Conservation (phyloP, 1,139 yeast genomes). For the Hansenula anomala region DNA sequence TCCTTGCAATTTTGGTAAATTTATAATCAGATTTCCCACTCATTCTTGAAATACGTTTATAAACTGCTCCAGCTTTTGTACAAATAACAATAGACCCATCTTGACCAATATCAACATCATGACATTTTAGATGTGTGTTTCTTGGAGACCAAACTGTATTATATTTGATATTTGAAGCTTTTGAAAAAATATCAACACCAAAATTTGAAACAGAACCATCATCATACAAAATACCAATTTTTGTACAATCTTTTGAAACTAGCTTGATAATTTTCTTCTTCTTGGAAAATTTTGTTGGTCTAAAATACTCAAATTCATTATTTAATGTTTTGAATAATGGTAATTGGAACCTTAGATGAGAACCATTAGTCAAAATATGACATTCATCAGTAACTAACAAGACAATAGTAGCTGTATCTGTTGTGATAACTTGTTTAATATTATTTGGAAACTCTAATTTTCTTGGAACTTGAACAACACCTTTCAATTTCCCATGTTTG, state of each 20-base stretch:
- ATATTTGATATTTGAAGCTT: conserved; percentile 32
- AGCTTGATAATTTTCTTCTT: conserved; percentile 27
- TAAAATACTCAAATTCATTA: conserved; percentile 47
- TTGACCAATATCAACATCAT: conserved; percentile 62
- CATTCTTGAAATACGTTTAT: conserved; percentile 35
- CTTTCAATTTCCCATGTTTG: conserved; percentile 29
- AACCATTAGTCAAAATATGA: conserved; percentile 56
- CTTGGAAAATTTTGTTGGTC: conserved; percentile 44
- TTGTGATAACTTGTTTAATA: conserved; percentile 56
- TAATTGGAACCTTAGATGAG: conserved; percentile 45
- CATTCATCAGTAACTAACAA: conserved; percentile 56
- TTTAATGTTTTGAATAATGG: conserved; percentile 31
- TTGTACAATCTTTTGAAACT: conserved; percentile 29
- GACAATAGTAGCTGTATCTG: conserved; percentile 70
- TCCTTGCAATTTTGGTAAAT: conserved; percentile 47
- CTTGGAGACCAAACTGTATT: conserved; percentile 49
- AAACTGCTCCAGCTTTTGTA: conserved; percentile 66
- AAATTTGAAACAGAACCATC: conserved; percentile 48
- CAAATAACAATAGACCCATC: conserved; percentile 70
- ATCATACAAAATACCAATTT: conserved; percentile 41
- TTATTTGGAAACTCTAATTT: conserved; percentile 38
- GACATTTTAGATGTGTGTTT: conserved; percentile 42
- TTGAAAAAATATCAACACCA: conserved; percentile 24
- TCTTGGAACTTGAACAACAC: conserved; percentile 37
- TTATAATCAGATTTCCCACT: conserved; percentile 33